phyloP scores from a whole-genome alignment of 2,329 filamentous ascomycete genomes.

The Hypoxylon sp. region DNA sequence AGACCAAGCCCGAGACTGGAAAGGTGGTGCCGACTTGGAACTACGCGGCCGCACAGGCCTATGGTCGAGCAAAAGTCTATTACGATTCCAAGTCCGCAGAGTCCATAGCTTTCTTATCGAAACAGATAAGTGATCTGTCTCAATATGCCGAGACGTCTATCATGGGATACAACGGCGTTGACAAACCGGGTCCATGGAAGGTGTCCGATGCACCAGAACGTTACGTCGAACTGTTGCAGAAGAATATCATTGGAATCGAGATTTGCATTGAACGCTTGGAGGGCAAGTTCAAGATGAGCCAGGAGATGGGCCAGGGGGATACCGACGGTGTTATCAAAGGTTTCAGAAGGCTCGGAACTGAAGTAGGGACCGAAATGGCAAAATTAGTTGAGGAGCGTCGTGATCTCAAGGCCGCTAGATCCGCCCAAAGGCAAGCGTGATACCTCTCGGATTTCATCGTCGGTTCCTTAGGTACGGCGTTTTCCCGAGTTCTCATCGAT shows the following conservation, averaged over 20 bases:
- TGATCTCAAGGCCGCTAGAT: conserved; percentile 14
- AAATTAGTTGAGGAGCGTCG: conserved; percentile 52
- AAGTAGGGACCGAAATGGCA: conserved; percentile 56
- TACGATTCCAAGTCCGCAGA: conserved; percentile 63
- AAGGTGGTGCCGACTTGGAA: conserved; percentile 82
- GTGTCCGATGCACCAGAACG: conserved; percentile 69
- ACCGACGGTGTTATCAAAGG: conserved; percentile 70
- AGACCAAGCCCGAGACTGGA: conserved; percentile 74
- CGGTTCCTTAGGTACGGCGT: not conserved
- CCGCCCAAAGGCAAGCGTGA: not conserved
- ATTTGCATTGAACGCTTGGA: conserved; percentile 69
- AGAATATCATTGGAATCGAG: conserved; percentile 73
- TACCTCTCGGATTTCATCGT: not conserved
- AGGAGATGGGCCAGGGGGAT: conserved; percentile 69
- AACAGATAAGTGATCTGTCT: conserved; percentile 69
- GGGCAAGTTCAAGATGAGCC: conserved; percentile 78
- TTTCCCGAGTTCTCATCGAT: too few species aligned
- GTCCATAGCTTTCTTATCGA: conserved; percentile 64
- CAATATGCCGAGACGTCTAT: conserved; percentile 65
- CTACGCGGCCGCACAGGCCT: conserved; percentile 75
- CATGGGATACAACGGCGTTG: conserved; percentile 68
- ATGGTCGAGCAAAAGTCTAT: conserved; percentile 70
- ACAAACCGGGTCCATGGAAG: conserved; percentile 64
- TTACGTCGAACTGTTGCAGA: conserved; percentile 71
- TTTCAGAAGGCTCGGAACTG: conserved; percentile 62